Base-by-base conservation (phyloP, 306 rosid genomes). In the Pyrus communis region DNA sequence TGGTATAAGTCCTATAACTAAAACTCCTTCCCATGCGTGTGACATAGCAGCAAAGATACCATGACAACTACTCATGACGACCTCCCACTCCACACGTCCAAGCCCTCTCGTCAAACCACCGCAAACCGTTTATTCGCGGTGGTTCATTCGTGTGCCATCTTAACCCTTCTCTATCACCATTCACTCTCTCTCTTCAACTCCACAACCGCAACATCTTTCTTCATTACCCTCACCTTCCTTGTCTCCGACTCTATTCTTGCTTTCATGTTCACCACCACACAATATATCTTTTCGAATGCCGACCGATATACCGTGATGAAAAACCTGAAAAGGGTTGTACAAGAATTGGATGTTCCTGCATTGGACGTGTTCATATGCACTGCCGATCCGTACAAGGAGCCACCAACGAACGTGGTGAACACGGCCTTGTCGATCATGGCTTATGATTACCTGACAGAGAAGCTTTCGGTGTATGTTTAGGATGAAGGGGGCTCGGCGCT, bases 401-500 rank as follows among this genome's bases (percentile, higher is more conserved):
- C 88, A 4, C 88, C 90, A 17, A 73, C 82, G 80, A 66, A 69
- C 69, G 75, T 82, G 18, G 86, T 82, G 5, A 87, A 80, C 78
- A 77, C 85, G 18, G 88, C 79, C 25, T 25, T 84, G 12, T 84
- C 86, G 21, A 81, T 61, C 3, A 82, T 84, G 88, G 81, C 83
- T 0, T 81, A 73, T 51, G 90, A 86, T 17, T 87, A 84, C 30
- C 88, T 82, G 65, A 18, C 75, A 4, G 80, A 27, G 42, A 87
- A 85, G 82, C 18, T 85, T 1, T 87, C 91, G 0, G 82, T 87
- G 5, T 82, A 80, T n/a, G 82, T 87, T 9, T 85, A 88, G 4
- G 91, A 87, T 67, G 88, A 87, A 31, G 88, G 91, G 3, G 88
- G 88, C 67, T 87, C 90, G 13, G 81, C 79, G 30, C 58, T 84